phyloP scores from a whole-genome alignment of 306 rosid genomes.

The Trichosanthes cucumerina region DNA sequence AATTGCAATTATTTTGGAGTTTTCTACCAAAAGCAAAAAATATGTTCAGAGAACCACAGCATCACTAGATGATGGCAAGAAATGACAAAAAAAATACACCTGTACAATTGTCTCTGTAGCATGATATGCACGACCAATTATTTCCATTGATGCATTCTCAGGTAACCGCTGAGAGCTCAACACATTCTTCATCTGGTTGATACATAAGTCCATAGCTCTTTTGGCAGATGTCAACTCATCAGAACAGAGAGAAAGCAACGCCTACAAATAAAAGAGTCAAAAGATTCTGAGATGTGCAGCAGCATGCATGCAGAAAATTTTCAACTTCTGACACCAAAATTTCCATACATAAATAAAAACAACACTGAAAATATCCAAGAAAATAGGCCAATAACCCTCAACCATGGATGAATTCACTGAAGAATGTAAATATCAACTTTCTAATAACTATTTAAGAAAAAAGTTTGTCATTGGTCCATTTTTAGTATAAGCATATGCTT shows the following conservation, averaged over 20 bases:
- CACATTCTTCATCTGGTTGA: conserved; percentile 86
- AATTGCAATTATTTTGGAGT: not conserved
- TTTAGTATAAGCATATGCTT: not conserved
- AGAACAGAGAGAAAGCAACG: conserved; percentile 83
- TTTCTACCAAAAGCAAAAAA: not conserved
- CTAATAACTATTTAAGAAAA: not conserved
- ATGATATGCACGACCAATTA: conserved; percentile 88
- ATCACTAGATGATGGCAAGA: not conserved
- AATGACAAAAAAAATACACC: conserved; percentile 30
- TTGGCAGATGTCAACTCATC: conserved; percentile 78
- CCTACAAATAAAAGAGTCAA: conserved; percentile 43
- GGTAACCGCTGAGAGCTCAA: conserved; percentile 81
- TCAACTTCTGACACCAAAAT: not conserved
- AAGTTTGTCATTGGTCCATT: not conserved
- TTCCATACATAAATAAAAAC: not conserved
- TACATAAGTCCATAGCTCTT: conserved; percentile 84
- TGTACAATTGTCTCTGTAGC: conserved; percentile 94
- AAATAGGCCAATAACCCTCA: not conserved
- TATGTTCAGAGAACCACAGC: not conserved
- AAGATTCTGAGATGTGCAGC: conserved; percentile 4
- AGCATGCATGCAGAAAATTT: not conserved
- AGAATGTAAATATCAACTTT: not conserved
- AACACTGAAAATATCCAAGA: not conserved
- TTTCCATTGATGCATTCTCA: conserved; percentile 85
- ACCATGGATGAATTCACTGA: not conserved